phyloP scores from a whole-genome alignment of 2,329 filamentous ascomycete species.

The Neoarthrinium moseri region DNA sequence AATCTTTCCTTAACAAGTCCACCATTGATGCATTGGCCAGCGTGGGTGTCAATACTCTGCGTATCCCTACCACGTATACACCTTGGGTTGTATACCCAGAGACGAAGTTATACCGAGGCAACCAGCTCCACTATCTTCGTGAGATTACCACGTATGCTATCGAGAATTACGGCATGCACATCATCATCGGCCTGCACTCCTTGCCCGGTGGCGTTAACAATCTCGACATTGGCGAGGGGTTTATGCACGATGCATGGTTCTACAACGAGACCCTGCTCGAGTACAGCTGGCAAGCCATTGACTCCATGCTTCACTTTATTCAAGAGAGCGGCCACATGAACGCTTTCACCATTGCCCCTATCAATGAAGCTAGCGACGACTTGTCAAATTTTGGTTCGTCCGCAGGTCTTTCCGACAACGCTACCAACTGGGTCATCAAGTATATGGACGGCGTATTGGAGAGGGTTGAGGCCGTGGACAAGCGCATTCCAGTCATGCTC shows the following conservation, averaged over 20 bases:
- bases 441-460: slow-evolving; percentile 30
- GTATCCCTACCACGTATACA: slow-evolving; percentile 34
- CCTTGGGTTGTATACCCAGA: slow-evolving; percentile 34
- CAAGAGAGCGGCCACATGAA: slow-evolving; percentile 24
- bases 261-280: slow-evolving; percentile 31
- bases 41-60: slow-evolving; percentile 28
- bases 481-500: slow-evolving; percentile 31
- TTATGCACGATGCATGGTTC: slow-evolving; percentile 32
- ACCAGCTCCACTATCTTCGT: slow-evolving; percentile 28
- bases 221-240: slow-evolving; percentile 30
- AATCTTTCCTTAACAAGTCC: slow-evolving; percentile 24
- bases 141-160: slow-evolving; percentile 33
- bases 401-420: slow-evolving; percentile 25
- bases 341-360: slow-evolving; percentile 31
- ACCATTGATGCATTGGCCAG: slow-evolving; percentile 32
- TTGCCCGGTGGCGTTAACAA: slow-evolving; percentile 21
- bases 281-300: slow-evolving; percentile 30
- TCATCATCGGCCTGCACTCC: slow-evolving; percentile 31
- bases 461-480: slow-evolving; percentile 22
- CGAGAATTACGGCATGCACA: slow-evolving; percentile 29
- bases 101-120: slow-evolving; percentile 28
- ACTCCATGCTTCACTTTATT: slow-evolving; percentile 29
- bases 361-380: slow-evolving; percentile 37
- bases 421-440: slow-evolving; percentile 28
- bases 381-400: slow-evolving; percentile 30